Evolutionary conservation across 352 stramenopile species (phyloP).

Genomic region (Globisporangium rhizosaccharum): DNA sequence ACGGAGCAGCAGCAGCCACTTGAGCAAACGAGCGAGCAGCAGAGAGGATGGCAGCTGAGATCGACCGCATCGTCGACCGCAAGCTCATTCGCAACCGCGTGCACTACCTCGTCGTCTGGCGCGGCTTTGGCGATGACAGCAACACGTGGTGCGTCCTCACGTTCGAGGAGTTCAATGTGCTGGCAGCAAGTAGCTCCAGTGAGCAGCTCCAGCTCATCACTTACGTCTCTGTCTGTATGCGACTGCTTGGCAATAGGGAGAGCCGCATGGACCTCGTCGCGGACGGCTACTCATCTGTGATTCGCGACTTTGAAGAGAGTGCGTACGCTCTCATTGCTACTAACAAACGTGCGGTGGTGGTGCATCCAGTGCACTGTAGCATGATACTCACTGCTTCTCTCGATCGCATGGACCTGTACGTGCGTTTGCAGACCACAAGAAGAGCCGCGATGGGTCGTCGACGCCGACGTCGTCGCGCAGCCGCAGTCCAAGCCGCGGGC

Average conservation of each 20-base stretch:
- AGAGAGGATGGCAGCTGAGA: conserved; percentile 47
- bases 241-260: conserved; percentile 37
- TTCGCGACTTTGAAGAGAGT: conserved; percentile 70
- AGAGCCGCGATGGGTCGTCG: conserved; percentile 24
- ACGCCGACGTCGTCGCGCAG: conserved; percentile 22
- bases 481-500: conserved; percentile 37
- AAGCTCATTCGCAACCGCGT: conserved; percentile 77
- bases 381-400: not conserved
- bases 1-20: not conserved
- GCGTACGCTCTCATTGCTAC: conserved; percentile 4
- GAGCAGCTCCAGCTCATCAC: not conserved
- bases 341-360: too few species aligned
- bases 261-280: conserved; percentile 76
- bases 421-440: conserved; percentile 40
- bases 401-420: not conserved
- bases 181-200: not conserved
- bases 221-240: not conserved
- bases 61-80: conserved; percentile 78
- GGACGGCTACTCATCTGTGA: conserved; percentile 66
- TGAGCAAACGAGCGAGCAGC: not conserved
- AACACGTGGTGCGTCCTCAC: conserved; percentile 61
- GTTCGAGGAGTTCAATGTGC: too few species aligned
- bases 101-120: conserved; percentile 81
- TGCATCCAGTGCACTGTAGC: not conserved
- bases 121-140: conserved; percentile 71